phyloP scores from a whole-genome alignment of 176 grass and related monocot species.

The Carex littledalei region DNA sequence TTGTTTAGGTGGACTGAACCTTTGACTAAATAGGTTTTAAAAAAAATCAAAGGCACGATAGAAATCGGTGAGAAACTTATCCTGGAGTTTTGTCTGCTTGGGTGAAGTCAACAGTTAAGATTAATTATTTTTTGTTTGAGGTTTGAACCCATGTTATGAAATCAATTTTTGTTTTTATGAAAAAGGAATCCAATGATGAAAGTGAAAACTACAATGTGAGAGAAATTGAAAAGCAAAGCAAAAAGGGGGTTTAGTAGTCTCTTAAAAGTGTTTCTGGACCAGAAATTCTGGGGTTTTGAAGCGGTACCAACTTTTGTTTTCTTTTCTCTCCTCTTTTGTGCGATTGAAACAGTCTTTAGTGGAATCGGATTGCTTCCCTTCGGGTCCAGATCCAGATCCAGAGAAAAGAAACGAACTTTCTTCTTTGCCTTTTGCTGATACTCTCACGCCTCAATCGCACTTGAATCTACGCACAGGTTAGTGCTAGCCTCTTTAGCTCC shows the following conservation, averaged over 20 bases:
- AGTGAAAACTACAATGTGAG: not conserved
- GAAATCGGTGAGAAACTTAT: not conserved
- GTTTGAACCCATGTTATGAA: conserved; percentile 1
- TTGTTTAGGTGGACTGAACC: not conserved
- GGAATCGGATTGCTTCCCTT: conserved; percentile 1
- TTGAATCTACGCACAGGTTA: conserved; percentile 29
- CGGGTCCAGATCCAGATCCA: conserved; percentile 31
- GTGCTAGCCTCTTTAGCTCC: not conserved
- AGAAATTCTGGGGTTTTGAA: conserved; percentile 9
- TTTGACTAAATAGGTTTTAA: not conserved
- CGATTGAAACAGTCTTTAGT: conserved; percentile 31
- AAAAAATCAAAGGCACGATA: not conserved
- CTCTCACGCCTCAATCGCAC: conserved; percentile 19
- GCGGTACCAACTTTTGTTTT: not conserved
- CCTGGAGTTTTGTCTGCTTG: not conserved
- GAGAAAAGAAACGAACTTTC: not conserved
- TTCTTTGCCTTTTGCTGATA: conserved; percentile 11
- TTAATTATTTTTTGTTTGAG: not conserved
- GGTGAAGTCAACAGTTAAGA: conserved; percentile 20
- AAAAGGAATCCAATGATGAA: conserved; percentile 17
- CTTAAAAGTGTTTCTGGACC: not conserved
- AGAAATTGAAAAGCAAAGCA: conserved; percentile 5
- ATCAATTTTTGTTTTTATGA: not conserved
- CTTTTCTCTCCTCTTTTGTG: not conserved
- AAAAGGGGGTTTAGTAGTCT: conserved; percentile 7